These are phyloP conservation scores for Paraglomus brasilianum DNA, from an alignment of 192 early-diverging fungal species.

Conservation along the genomic window DNA sequence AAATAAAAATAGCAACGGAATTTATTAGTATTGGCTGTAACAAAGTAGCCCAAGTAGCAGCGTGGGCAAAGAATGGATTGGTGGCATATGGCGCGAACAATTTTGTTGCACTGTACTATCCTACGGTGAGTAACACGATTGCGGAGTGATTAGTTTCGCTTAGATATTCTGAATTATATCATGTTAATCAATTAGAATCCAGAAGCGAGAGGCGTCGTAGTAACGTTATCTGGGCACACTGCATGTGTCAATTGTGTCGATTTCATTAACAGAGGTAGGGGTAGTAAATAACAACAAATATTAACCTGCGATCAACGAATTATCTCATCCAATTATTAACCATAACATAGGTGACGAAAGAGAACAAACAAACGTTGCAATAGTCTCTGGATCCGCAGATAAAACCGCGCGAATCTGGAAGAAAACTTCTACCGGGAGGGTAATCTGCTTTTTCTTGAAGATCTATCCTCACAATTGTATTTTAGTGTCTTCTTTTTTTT, in stretches of 20 bases:
- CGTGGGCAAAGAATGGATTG: slow-evolving; percentile 56
- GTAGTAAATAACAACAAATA: neutral
- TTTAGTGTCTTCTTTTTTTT: neutral
- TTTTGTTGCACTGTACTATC: slow-evolving; percentile 70
- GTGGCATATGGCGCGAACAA: slow-evolving; percentile 74
- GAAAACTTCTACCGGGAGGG: slow-evolving; percentile 25
- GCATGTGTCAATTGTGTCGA: slow-evolving; percentile 74
- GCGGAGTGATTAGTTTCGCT: neutral
- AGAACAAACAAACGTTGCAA: slow-evolving; percentile 52
- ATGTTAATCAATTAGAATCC: slow-evolving; percentile 40
- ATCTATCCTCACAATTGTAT: neutral
- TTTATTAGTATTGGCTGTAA: slow-evolving; percentile 68
- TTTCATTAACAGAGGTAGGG: slow-evolving; percentile 60
- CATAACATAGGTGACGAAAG: slow-evolving; percentile 35
- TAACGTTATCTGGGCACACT: slow-evolving; percentile 74
- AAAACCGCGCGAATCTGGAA: slow-evolving; percentile 77
- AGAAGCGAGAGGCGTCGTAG: slow-evolving; percentile 44
- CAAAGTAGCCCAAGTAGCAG: slow-evolving; percentile 58
- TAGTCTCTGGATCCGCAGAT: slow-evolving; percentile 81
- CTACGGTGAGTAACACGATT: slow-evolving; percentile 50
- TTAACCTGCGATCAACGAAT: no score
- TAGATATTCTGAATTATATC: neutral
- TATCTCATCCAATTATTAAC: neutral
- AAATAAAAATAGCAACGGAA: slow-evolving; percentile 48
- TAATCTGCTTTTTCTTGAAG: slow-evolving; percentile 13